These are phyloP conservation scores for Colletotrichum tabaci DNA, from an alignment of 2,329 filamentous ascomycete species.

Conservation along the genomic window DNA sequence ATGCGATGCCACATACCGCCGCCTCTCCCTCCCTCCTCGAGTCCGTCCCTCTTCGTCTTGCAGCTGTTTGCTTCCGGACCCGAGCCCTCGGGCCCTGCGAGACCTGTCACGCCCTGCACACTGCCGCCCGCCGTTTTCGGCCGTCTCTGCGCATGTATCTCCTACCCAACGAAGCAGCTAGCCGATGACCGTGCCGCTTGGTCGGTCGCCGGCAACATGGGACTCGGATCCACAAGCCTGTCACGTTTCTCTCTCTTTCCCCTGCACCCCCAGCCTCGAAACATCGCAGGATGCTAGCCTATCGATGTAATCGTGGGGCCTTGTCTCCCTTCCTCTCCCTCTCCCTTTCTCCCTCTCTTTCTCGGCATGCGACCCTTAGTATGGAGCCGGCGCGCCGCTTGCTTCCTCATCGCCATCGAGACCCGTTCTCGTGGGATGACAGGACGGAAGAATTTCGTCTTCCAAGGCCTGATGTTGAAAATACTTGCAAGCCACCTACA, in stretches of 20 bases:
- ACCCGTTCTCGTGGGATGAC: not conserved
- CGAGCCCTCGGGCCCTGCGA: conserved; percentile 33
- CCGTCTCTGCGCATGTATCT: not conserved
- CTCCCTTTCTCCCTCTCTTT: not conserved
- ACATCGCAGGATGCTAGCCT: not conserved
- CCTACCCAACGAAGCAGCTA: conserved; percentile 6
- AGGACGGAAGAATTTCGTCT: conserved; percentile 18
- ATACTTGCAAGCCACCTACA: conserved; percentile 3
- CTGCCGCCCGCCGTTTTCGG: not conserved
- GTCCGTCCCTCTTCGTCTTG: not conserved
- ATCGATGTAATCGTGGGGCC: not conserved
- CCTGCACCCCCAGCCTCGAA: not conserved
- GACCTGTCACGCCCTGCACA: conserved; percentile 12
- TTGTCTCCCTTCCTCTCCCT: not conserved
- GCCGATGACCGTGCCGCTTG: conserved; percentile 8
- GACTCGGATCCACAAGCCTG: conserved; percentile 1
- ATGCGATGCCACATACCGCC: conserved; percentile 33
- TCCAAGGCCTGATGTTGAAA: conserved; percentile 26
- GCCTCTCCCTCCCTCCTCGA: not conserved
- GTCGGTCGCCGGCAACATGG: conserved; percentile 23
- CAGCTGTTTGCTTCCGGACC: conserved; percentile 29
- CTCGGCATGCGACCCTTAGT: not conserved
- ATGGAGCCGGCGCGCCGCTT: not conserved
- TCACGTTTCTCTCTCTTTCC: not conserved
- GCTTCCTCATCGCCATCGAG: not conserved